Percentiles rank a stretch among this genome's conserved stretches.
phyloP scores from a whole-genome alignment of 805 yeast species.

The Pichia sporocuriosa region DNA sequence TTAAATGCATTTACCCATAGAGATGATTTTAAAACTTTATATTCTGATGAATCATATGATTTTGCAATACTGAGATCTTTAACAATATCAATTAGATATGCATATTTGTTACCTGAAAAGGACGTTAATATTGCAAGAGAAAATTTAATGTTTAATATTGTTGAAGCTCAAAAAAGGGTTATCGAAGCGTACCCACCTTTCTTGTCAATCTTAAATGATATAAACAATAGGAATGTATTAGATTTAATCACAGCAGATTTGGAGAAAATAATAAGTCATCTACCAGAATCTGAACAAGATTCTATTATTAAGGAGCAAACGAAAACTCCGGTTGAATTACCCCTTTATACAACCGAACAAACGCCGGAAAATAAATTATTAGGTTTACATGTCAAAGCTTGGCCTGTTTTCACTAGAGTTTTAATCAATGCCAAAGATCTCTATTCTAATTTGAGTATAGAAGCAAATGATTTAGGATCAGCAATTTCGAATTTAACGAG shows the following conservation, averaged over 20 bases:
- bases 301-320: conserved; percentile 12
- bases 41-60: conserved; percentile 12
- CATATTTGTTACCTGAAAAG: conserved; percentile 19
- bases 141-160: conserved; percentile 18
- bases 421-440: conserved; percentile 22
- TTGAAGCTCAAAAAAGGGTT: conserved; percentile 21
- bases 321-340: conserved; percentile 17
- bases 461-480: conserved; percentile 19
- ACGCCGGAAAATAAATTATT: conserved; percentile 20
- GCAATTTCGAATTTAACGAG: conserved; percentile 17
- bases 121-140: conserved; percentile 19
- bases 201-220: conserved; percentile 17
- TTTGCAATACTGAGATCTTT: conserved; percentile 18
- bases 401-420: conserved; percentile 24
- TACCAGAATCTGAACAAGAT: conserved; percentile 8
- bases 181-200: conserved; percentile 24
- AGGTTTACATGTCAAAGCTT: conserved; percentile 20
- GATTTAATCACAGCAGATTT: conserved; percentile 12
- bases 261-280: conserved; percentile 7
- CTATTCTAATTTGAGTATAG: conserved; percentile 22
- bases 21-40: conserved; percentile 7
- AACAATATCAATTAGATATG: conserved; percentile 20
- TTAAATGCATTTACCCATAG: conserved; percentile 10
- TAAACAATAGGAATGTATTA: conserved; percentile 14
- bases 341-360: conserved; percentile 17